Evolutionary conservation across 192 early-diverging fungal genomes (phyloP), one percentile per base, ranked within the genome.

Genomic region (Umbelopsis sp.): DNA sequence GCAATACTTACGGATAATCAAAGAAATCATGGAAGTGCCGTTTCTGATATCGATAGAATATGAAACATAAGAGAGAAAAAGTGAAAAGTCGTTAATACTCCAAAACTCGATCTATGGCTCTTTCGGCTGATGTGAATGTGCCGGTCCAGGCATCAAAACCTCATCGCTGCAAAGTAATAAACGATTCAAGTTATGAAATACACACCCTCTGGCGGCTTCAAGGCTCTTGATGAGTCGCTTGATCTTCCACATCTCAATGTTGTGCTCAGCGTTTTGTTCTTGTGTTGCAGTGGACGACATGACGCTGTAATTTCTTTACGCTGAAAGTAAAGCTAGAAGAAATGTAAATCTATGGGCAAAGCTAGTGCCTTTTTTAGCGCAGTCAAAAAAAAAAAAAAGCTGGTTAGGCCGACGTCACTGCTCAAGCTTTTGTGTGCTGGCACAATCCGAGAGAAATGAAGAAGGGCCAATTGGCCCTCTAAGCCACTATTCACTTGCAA

Each of bases 11-110:
- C 90, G 97, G 68, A 99, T 87, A 78, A 99, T 90, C 64, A 99
- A 90, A 49, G 95, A 97, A 84, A 99, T 98, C 98, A 99, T 98
- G 76, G 95, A 97, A 16, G 98, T 99, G 72, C 97, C 98, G 74
- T 98, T 99, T 47, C 91, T 88, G 5, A 41, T 41, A 41, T 10
- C 7, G 5, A 41, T 41, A 41, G 37, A 41, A 4, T 4, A 41
- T 9, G 5, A 41, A 41, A 41, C 10, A 61, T 0, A 75, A 46
- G 16, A 67, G 61, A 64, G 41, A 35, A 44, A 35, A 46, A 68
- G n/a, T 49, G 50, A 33, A 35, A 12, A 49, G 27, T 0, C 30
- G 30, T 61, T 61, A 61, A n/a, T 33, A 27, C 3, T 61, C 27
- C 13, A 6, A 37, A 25, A 53, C 16, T 18, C 37, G 37, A 41